Evolutionary conservation across 495 filamentous ascomycete species (phyloP).

Genomic region (Evernia prunastri): DNA sequence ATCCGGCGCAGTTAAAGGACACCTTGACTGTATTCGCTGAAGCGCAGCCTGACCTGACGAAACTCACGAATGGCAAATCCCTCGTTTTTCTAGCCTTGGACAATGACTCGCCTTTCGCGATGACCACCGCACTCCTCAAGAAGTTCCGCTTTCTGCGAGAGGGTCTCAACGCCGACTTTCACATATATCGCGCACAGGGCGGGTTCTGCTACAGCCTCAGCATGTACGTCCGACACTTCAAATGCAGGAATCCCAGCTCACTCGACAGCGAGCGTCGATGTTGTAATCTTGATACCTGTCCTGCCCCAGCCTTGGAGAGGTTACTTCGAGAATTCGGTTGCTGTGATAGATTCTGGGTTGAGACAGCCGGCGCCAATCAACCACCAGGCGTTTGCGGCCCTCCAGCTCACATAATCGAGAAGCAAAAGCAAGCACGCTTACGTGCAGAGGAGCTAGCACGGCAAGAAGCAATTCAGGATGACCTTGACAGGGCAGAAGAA

Average conservation of each 20-base stretch:
- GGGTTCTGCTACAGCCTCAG: slow-evolving; percentile 19
- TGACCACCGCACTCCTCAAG: slow-evolving; percentile 13
- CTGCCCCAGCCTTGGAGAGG: slow-evolving; percentile 18
- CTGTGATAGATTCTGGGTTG: slow-evolving; percentile 19
- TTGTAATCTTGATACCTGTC: slow-evolving; percentile 10
- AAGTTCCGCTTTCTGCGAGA: slow-evolving; percentile 5
- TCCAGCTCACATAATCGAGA: slow-evolving; percentile 11
- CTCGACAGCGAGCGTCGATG: slow-evolving; percentile 10
- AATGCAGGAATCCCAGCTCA: slow-evolving; percentile 3
- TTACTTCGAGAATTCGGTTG: slow-evolving; percentile 19
- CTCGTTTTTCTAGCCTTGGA: slow-evolving; percentile 16
- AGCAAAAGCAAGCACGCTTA: slow-evolving; percentile 6
- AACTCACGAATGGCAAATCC: slow-evolving; percentile 8
- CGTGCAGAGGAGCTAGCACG: slow-evolving; percentile 14
- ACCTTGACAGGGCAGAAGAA: slow-evolving; percentile 11
- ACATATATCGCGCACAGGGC: slow-evolving; percentile 12
- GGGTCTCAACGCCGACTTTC: slow-evolving; percentile 17
- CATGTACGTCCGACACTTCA: slow-evolving; percentile 22
- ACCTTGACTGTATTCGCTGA: slow-evolving; percentile 10
- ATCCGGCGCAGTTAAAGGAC: slow-evolving; percentile 18
- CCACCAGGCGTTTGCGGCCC: slow-evolving; percentile 12
- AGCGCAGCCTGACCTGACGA: slow-evolving; percentile 9
- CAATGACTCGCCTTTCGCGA: slow-evolving; percentile 14
- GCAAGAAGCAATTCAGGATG: slow-evolving; percentile 3
- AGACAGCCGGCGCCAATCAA: slow-evolving; percentile 15